These are phyloP conservation scores for Panus rudis DNA, from an alignment of 768 basidiomycete genomes.

Conservation along the genomic window DNA sequence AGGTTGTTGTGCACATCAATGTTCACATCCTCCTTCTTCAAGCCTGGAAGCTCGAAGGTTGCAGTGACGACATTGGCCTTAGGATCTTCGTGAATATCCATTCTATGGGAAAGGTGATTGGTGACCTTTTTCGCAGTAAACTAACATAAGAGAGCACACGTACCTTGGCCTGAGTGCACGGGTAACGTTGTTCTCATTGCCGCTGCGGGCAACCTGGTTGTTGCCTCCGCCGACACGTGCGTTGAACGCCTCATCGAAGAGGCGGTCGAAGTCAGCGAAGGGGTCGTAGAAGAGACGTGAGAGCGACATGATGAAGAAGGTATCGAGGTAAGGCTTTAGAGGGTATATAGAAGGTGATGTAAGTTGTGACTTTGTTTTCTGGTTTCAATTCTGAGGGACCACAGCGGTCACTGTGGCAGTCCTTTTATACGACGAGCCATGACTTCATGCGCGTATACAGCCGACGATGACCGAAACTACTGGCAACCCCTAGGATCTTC, in stretches of 20 bases:
- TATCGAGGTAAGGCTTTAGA: too few species aligned
- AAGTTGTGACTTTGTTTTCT: too few species aligned
- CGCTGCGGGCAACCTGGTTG: background rate
- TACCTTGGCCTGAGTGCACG: slow-evolving; percentile 1
- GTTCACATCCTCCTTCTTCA: slow-evolving; percentile 38
- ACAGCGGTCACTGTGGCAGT: too few species aligned
- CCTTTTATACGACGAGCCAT: too few species aligned
- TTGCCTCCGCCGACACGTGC: slow-evolving; percentile 9
- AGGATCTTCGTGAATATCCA: slow-evolving; percentile 40
- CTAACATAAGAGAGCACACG: background rate
- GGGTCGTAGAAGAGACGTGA: slow-evolving; percentile 35
- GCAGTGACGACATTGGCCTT: slow-evolving; percentile 36
- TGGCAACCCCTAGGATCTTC: too few species aligned
- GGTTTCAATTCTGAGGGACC: too few species aligned
- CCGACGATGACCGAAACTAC: too few species aligned
- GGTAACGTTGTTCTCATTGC: background rate
- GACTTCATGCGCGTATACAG: too few species aligned
- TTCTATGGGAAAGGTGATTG: slow-evolving; percentile 19
- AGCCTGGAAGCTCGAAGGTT: slow-evolving; percentile 47
- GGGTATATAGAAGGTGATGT: too few species aligned
- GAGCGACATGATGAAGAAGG: slow-evolving; percentile 26
- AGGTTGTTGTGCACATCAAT: slow-evolving; percentile 40
- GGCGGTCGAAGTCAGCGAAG: slow-evolving; percentile 35
- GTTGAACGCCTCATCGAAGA: slow-evolving; percentile 34
- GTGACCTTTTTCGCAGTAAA: background rate